Evolutionary conservation across 1,284 basidiomycete genomes (phyloP).

Genomic region (Leccinum subspadiceum): DNA sequence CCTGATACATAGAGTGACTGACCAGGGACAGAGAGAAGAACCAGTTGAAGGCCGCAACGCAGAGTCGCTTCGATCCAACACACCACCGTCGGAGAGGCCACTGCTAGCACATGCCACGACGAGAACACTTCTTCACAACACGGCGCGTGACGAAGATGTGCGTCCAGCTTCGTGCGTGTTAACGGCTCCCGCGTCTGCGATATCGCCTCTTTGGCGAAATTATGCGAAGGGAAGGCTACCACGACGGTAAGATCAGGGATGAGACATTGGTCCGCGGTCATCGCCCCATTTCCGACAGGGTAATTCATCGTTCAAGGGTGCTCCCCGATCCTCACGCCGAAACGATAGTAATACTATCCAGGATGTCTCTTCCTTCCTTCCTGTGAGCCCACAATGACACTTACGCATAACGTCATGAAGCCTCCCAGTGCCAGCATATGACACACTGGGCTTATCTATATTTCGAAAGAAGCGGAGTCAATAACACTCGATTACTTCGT

Average conservation of each 20-base stretch:
- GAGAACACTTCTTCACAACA: not conserved
- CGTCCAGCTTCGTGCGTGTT: not conserved
- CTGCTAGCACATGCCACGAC: not conserved
- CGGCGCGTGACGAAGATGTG: not conserved
- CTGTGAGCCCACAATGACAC: not conserved
- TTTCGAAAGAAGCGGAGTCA: constrained; percentile 5
- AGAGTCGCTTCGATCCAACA: not conserved
- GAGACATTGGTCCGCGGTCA: constrained; percentile 16
- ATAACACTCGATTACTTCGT: not conserved
- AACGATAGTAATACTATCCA: not conserved
- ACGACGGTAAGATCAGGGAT: not conserved
- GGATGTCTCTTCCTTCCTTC: constrained; percentile 2
- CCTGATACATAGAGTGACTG: not conserved
- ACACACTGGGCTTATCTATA: constrained; percentile 8
- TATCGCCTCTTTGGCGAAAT: not conserved
- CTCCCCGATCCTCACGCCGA: constrained; percentile 21
- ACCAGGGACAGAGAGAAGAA: not conserved
- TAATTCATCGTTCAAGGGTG: constrained; percentile 4
- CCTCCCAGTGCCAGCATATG: constrained; percentile 3
- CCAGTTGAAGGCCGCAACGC: not conserved
- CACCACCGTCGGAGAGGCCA: not conserved
- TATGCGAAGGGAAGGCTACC: not conserved
- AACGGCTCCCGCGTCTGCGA: constrained; percentile 1
- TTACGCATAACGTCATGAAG: constrained; percentile 7
- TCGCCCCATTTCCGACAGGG: constrained; percentile 8